Conservation (phyloP, 176 grass and related monocot genomes). For the Miscanthus lutarioriparius region DNA sequence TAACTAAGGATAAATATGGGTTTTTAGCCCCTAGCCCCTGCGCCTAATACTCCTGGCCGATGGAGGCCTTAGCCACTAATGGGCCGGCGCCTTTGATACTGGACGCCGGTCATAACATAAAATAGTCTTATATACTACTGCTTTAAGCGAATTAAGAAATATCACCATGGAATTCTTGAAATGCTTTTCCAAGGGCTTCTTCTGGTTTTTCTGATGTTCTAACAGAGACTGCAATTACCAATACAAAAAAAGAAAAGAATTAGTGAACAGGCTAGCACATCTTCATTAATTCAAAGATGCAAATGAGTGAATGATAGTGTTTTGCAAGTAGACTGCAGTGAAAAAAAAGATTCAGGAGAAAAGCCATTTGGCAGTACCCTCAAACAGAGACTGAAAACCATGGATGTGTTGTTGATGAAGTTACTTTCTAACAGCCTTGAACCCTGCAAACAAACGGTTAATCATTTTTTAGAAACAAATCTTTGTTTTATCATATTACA, state of each 20-base stretch:
- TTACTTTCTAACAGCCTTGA: constrained; percentile 78
- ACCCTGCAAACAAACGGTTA: constrained; percentile 51
- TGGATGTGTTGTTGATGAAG: constrained; percentile 96
- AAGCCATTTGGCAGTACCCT: constrained; percentile 58
- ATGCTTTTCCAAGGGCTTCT: constrained; percentile 80
- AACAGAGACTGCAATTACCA: constrained; percentile 65
- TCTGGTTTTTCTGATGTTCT: constrained; percentile 89
- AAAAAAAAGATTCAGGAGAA: constrained; percentile 20
- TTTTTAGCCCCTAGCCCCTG: too few species aligned
- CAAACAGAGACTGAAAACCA: constrained; percentile 85
- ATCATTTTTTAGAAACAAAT: background rate
- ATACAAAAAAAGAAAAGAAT: constrained; percentile 25
- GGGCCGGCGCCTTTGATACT: too few species aligned
- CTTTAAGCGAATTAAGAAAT: background rate
- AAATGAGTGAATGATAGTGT: background rate
- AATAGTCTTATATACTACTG: background rate
- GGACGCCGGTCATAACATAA: too few species aligned
- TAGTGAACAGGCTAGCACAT: background rate
- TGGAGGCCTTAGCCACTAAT: too few species aligned
- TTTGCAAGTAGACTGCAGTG: constrained; percentile 9
- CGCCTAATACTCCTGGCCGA: too few species aligned
- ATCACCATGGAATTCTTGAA: constrained; percentile 88
- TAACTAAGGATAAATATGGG: too few species aligned
- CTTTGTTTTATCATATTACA: background rate
- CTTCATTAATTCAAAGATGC: constrained; percentile 4